Base-by-base conservation (phyloP, 2,329 filamentous ascomycete genomes). In the Epicoccum nigrum region DNA sequence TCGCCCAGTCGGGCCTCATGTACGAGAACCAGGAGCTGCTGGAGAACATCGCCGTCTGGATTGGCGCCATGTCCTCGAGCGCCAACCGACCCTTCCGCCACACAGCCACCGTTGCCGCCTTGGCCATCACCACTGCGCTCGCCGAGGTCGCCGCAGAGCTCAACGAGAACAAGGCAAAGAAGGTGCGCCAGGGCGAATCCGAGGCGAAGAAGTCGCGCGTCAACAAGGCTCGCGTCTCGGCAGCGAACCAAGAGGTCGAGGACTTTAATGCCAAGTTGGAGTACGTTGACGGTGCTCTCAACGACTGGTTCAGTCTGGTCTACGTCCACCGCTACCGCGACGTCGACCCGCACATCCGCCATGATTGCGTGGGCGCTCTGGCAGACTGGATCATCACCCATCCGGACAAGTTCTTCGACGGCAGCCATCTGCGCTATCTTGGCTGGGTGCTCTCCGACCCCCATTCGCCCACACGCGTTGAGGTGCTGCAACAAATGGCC, bases 311-410 rank as follows among this genome's bases (percentile, higher is more conserved):
- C 68, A 89, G 96, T 62, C 89, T 90, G 2, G 87, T 97, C 38
- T 99, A 96, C 69, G 88, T 97, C 23, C 93, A 99, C 74, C 87
- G 94, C 39, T 99, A 97, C 73, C 89, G 94, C 55, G 94, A 99
- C 69, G 85, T 97, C 23, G 94, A 99, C 66, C 85, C 90, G 6
- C 89, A 85, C 63, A 96, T 99, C 59, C 85, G 94, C 45, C 86
- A 88, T 0, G 93, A 97, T 66, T 97, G 93, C 68, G 87, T 96
- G 19, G 86, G 89, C 57, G 90, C 91, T 12, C 80, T 99, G 7
- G 92, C 92, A 21, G 83, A 86, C 32, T 99, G 94, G 94, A 95
- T 97, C 61, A 83, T 86, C 69, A 84, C 84, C 9, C 85, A 96
- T 43, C 90, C 92, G 2, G 90, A 91, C 38, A 83, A 90, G 37